Conservation (phyloP, 306 rosid species). For the Ormosia semicastrata region DNA sequence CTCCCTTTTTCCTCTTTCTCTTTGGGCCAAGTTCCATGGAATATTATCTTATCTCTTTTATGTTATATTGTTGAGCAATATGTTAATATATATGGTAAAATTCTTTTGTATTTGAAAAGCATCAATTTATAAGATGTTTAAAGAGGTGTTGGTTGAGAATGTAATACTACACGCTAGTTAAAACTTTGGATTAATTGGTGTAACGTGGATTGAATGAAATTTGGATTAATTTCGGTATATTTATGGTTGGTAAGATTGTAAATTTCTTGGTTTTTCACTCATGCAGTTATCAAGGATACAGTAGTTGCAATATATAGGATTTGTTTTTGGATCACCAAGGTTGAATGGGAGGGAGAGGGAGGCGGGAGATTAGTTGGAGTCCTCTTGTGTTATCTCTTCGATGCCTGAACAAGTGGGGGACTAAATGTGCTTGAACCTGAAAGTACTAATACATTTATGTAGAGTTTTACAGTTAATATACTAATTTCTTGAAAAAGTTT, state of each 20-base stretch:
- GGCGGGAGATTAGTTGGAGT: background rate
- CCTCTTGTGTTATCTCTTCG: background rate
- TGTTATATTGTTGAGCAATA: background rate
- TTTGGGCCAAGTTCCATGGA: background rate
- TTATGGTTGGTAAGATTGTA: too few relatives aligned
- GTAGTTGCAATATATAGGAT: background rate
- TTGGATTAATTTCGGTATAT: background rate
- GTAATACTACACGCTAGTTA: background rate
- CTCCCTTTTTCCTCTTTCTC: background rate
- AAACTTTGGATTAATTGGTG: background rate
- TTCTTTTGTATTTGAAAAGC: background rate
- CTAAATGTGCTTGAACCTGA: background rate
- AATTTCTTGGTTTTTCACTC: background rate
- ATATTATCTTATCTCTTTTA: background rate
- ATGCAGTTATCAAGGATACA: background rate
- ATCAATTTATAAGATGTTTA: slow-evolving; percentile 7
- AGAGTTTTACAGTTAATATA: background rate
- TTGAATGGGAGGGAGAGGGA: background rate
- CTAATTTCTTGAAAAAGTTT: background rate
- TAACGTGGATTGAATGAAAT: background rate
- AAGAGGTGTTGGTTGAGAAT: background rate
- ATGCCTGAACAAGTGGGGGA: background rate
- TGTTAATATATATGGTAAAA: background rate
- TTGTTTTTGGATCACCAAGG: background rate
- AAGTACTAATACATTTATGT: background rate